Conservation (phyloP, 208 protist species). For the Novymonas esmeraldas region DNA sequence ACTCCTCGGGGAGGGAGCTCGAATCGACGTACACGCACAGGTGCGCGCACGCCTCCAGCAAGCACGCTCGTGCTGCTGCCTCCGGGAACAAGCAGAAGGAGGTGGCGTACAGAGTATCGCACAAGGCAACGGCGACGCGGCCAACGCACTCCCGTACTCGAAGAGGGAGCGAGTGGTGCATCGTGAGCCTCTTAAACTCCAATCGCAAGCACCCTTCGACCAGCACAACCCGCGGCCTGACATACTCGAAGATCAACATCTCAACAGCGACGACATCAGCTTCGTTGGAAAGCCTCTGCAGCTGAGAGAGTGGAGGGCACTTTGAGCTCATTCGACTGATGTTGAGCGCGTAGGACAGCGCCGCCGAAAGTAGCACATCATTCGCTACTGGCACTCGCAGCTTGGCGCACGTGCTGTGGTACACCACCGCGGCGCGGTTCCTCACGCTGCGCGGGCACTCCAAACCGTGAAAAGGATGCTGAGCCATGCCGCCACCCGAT, state of each 20-base stretch:
- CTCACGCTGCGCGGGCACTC: constrained; percentile 27
- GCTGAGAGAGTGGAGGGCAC: constrained; percentile 4
- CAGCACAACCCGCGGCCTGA: constrained; percentile 66
- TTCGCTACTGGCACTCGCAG: constrained; percentile 11
- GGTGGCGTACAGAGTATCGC: constrained; percentile 53
- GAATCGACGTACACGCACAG: constrained; percentile 14
- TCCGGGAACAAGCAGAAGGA: constrained; percentile 71
- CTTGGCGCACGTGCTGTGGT: constrained; percentile 20
- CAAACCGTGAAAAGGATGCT: constrained; percentile 8
- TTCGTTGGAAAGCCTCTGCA: constrained; percentile 24
- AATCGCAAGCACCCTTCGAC: constrained; percentile 75
- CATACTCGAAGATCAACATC: constrained; percentile 57
- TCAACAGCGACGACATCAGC: constrained; percentile 69
- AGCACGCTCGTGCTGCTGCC: constrained; percentile 51
- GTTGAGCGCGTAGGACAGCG: constrained; percentile 69
- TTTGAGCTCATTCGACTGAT: constrained; percentile 42
- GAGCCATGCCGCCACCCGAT: not conserved
- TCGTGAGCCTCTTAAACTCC: constrained; percentile 44
- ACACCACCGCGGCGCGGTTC: constrained; percentile 29
- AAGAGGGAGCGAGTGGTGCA: constrained; percentile 21
- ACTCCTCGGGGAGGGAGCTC: constrained; percentile 22
- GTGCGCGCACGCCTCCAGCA: constrained; percentile 45
- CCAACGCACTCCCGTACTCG: constrained; percentile 43
- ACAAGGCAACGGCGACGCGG: constrained; percentile 54
- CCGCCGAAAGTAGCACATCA: constrained; percentile 50